Evolutionary conservation across 1,284 basidiomycete species (phyloP), one percentile per base, ranked within the genome.

Genomic region (Lignosus rhinocerotis): DNA sequence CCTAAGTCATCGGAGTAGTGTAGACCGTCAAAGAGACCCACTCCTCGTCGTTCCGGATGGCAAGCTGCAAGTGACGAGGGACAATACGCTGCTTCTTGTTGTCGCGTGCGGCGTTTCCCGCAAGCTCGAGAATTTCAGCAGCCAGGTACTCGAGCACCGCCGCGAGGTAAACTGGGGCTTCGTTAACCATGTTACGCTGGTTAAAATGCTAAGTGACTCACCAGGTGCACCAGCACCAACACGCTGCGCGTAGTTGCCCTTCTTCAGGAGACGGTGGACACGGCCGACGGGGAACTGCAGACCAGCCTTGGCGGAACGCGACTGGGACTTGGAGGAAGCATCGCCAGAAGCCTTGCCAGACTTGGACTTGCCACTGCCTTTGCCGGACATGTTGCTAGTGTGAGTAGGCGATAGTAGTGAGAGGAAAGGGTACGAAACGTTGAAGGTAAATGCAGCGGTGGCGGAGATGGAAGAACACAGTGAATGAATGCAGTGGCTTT

Each of bases 241-340:
- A 72, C 88, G 87, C 72, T 88, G 85, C 46, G 88, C 89, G 74
- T 93, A 93, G 84, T 93, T 93, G 66, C 92, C 92, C 78, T 86
- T 87, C 84, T 93, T 92, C 66, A 94, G 76, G 64, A 92, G 87
- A 86, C 92, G 88, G 79, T 94, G 92, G 74, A 94, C 90, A 90
- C 92, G 92, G 83, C 92, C 92, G 73, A 94, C 92, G 60, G 91
- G 92, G 85, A 93, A 89, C 76, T 91, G 90, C 64, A 93, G 84
- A 67, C 89, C 90, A 65, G 83, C 83, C 78, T 93, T 94, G 69
- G 89, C 83, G 46, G 92, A 93, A 65, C 91, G 88, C 51, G 91
- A 92, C 72, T 87, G 79, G 12, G 82, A 74, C 72, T 86, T 85
- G 67, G 70, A 66, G 32, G 71, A n/a, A 12, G 70, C 69, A 6